These are phyloP conservation scores for Pyrenochaeta sp. DNA, from an alignment of 2,329 filamentous ascomycete genomes.

Conservation along the genomic window DNA sequence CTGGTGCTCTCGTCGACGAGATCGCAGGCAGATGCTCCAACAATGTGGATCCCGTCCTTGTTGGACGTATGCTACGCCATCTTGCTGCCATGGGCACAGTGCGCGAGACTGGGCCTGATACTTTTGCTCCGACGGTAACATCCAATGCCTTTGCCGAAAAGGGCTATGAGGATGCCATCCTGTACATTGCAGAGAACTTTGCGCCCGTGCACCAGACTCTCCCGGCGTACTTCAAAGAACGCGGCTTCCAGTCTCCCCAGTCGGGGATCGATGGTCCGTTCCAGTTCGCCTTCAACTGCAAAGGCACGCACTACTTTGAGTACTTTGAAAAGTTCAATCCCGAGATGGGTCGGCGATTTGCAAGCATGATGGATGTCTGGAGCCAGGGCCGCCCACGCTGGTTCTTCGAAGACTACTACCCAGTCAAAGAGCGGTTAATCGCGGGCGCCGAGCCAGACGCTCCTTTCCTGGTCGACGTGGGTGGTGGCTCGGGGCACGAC, in stretches of 20 bases:
- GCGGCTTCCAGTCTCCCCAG: conserved; percentile 22
- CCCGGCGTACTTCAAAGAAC: conserved; percentile 24
- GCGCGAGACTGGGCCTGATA: conserved; percentile 22
- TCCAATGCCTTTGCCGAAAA: conserved; percentile 23
- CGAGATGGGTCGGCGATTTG: conserved; percentile 33
- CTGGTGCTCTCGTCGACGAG: conserved; percentile 14
- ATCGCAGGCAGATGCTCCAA: conserved; percentile 24
- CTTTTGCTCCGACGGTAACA: conserved; percentile 23
- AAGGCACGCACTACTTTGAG: conserved; percentile 29
- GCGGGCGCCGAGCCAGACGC: conserved; percentile 15
- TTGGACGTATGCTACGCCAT: conserved; percentile 37
- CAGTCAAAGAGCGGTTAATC: conserved; percentile 32
- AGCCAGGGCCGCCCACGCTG: conserved; percentile 33
- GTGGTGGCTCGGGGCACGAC: conserved; percentile 33
- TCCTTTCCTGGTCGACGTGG: conserved; percentile 32
- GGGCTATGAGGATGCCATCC: conserved; percentile 30
- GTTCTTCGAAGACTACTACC: conserved; percentile 31
- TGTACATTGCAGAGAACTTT: conserved; percentile 30
- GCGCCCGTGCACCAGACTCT: conserved; percentile 23
- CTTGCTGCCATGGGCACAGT: conserved; percentile 34
- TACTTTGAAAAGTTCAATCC: conserved; percentile 28
- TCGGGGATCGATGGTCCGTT: conserved; percentile 27
- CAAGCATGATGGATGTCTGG: conserved; percentile 38
- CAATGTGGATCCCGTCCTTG: conserved; percentile 24
- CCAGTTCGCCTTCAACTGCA: conserved; percentile 29